These are phyloP conservation scores for Senna tora DNA, from an alignment of 306 rosid species.

Conservation along the genomic window DNA sequence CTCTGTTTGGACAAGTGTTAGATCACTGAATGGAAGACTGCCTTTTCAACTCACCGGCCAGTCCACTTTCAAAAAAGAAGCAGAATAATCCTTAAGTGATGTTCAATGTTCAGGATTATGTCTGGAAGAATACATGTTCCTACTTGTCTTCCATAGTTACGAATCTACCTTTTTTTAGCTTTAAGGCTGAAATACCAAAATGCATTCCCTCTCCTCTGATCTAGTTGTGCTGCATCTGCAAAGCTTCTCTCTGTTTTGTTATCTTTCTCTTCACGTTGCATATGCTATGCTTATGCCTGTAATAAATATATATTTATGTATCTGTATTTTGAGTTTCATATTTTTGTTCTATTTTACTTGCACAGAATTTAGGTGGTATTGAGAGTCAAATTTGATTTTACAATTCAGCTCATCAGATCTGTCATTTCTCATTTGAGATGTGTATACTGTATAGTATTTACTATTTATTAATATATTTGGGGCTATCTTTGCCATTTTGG, in stretches of 20 bases:
- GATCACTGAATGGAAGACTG: background rate
- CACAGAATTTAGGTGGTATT: background rate
- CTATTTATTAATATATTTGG: background rate
- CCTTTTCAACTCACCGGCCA: background rate
- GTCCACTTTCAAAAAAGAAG: background rate
- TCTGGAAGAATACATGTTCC: background rate
- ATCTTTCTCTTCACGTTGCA: background rate
- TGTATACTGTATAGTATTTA: no score
- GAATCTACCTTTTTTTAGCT: background rate
- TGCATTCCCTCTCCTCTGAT: background rate
- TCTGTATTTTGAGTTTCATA: background rate
- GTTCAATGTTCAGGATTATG: background rate
- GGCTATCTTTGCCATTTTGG: background rate
- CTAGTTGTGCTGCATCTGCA: background rate
- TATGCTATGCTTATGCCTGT: background rate
- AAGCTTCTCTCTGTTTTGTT: background rate
- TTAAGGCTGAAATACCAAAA: background rate
- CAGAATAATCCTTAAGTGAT: conserved; percentile 2
- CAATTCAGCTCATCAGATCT: background rate
- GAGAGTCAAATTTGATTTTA: no score
- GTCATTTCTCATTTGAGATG: background rate
- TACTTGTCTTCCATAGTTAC: background rate
- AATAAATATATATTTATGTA: background rate
- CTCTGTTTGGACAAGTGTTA: background rate
- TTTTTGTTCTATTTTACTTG: background rate